These are phyloP conservation scores for Trichoderma pleuroti DNA, from an alignment of 2,329 filamentous ascomycete species.

Conservation along the genomic window DNA sequence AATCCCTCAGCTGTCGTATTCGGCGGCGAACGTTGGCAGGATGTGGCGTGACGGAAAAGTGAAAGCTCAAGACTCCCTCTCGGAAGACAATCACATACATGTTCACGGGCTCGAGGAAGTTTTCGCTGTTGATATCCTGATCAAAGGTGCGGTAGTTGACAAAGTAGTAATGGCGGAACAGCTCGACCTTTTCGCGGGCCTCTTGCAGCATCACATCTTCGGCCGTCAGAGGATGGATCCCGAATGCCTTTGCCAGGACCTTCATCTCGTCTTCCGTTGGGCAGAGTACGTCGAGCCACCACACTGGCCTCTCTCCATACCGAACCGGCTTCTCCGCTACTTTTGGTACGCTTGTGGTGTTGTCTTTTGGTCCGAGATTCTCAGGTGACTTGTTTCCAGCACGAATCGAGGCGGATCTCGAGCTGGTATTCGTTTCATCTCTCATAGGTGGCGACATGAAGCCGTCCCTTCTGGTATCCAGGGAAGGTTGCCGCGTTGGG, in stretches of 20 bases:
- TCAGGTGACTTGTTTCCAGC: constrained; percentile 41
- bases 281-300: constrained; percentile 91
- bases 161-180: constrained; percentile 97
- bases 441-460: constrained; percentile 32
- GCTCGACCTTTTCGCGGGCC: constrained; percentile 93
- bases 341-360: constrained; percentile 23
- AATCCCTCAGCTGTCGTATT: constrained; percentile 90
- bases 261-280: constrained; percentile 97
- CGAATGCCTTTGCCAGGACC: constrained; percentile 84
- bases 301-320: constrained; percentile 82
- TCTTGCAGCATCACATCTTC: constrained; percentile 98
- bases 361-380: constrained; percentile 22
- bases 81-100: constrained; percentile 97
- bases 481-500: constrained; percentile 46
- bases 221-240: constrained; percentile 89
- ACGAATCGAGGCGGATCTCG: constrained; percentile 39
- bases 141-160: constrained; percentile 98
- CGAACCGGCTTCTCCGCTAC: constrained; percentile 45
- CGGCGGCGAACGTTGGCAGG: constrained; percentile 92
- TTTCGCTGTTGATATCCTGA: constrained; percentile 82
- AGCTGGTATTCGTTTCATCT: constrained; percentile 15
- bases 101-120: constrained; percentile 92
- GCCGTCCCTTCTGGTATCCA: constrained; percentile 32
- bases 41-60: constrained; percentile 94
- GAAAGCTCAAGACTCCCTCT: constrained; percentile 92